phyloP scores from a whole-genome alignment of 2,329 filamentous ascomycete species.

The Fonsecaea multimorphosa region DNA sequence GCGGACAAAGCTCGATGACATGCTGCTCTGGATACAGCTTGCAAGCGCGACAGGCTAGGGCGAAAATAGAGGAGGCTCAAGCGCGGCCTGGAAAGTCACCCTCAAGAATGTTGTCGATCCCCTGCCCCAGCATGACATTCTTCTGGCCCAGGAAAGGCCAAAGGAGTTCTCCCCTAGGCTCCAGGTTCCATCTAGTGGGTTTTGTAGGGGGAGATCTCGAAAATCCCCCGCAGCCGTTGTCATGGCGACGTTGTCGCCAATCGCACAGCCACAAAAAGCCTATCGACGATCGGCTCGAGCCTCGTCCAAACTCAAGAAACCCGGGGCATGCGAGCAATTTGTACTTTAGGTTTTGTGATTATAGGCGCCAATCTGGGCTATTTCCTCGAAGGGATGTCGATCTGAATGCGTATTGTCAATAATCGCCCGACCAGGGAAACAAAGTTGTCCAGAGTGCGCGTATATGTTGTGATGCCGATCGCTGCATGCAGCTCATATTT shows the following conservation, averaged over 20 bases:
- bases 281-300: background rate
- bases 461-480: background rate
- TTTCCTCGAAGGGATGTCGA: background rate
- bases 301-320: background rate
- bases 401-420: background rate
- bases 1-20: constrained; percentile 25
- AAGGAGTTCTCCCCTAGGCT: background rate
- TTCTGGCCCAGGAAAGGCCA: constrained; percentile 1
- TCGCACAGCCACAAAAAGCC: constrained; percentile 24
- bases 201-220: background rate
- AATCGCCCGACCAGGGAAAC: background rate
- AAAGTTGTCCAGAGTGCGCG: background rate
- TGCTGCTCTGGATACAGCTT: constrained; percentile 31
- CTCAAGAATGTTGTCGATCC: constrained; percentile 10
- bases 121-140: constrained; percentile 5
- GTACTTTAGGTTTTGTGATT: background rate
- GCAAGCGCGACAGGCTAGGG: background rate
- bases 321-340: background rate
- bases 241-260: constrained; percentile 15
- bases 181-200: background rate
- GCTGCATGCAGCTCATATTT: background rate
- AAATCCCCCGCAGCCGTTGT: constrained; percentile 4
- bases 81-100: constrained; percentile 1
- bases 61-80: background rate
- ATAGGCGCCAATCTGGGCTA: background rate